Base-by-base conservation (phyloP, 2,329 filamentous ascomycete species). In the Metarhizium guizhouense region DNA sequence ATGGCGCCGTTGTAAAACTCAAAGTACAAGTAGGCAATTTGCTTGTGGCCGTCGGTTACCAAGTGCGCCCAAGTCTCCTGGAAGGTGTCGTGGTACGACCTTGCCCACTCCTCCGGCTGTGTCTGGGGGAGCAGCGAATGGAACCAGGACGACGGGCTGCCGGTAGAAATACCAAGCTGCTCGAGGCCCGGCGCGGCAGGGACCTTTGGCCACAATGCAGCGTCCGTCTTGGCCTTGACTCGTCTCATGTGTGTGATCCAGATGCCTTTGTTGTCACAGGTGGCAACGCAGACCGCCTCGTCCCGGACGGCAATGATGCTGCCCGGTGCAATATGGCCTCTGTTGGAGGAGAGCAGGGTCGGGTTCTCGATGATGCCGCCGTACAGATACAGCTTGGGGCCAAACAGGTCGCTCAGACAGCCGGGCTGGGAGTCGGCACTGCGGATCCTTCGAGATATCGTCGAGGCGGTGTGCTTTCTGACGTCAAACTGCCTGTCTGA, bases 1-100 rank as follows among this genome's bases (percentile, higher is more conserved):
- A 74, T 74, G 52, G 72, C 72, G 34, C 72, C 72, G 54, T 75
- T 75, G 64, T 74, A 75, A 53, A 73, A 72, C 53, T 74, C 65
- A 54, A 72, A 74, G 60, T 72, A 69, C n/a, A 74, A 58, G 54
- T 72, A 73, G 0, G 72, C 72, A 6, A 69, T 61, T 16, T 62
- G 64, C 11, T 59, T 54, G 13, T 53, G 48, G 11, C 63, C 59
- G 8, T 62, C 61, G 10, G 60, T 56, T 14, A 61, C 64, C 45
- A 70, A 70, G 32, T 74, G 70, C 13, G 74, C 61, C 66, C 68
- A 73, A 18, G 73, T 63, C 47, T 75, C 72, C 57, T 74, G 72
- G 47, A 71, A 67, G 1, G 72, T 73, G 18, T 54, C 59, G 25
- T 64, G 58, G 4, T 61, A 30, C 4, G 65, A 61, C 32, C 60